Evolutionary conservation across 1,139 yeast genomes (phyloP).

Genomic region (Sugiyamaella castrensis): DNA sequence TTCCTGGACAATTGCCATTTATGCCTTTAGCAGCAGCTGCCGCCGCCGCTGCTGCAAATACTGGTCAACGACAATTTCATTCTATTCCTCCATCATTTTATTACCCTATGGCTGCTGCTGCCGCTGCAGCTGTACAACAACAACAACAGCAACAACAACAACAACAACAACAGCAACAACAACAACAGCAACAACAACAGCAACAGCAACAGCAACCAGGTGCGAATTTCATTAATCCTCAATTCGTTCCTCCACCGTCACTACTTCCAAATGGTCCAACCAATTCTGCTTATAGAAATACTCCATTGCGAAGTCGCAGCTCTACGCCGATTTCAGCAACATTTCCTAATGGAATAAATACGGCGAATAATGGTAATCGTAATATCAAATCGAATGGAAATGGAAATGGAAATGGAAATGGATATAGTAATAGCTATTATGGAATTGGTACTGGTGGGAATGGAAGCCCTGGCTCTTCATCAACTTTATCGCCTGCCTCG

Average conservation of each 20-base stretch:
- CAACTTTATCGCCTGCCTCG: conserved; percentile 3
- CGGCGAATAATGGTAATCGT: conserved; percentile 58
- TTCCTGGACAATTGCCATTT: too few relatives aligned
- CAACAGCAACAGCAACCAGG: conserved; percentile 45
- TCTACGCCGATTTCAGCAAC: too few relatives aligned
- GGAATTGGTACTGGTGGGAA: too few relatives aligned
- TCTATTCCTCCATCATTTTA: conserved; percentile 15
- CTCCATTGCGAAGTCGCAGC: too few relatives aligned
- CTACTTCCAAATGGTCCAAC: conserved; percentile 32
- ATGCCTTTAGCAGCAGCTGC: conserved; percentile 14
- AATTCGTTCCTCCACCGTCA: not conserved
- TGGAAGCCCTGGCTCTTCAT: too few relatives aligned
- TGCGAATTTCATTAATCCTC: not conserved
- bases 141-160: conserved; percentile 60
- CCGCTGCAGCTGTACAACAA: conserved; percentile 40
- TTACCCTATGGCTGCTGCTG: conserved; percentile 12
- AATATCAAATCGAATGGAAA: conserved; percentile 39
- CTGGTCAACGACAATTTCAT: conserved; percentile 16
- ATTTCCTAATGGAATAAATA: conserved; percentile 48
- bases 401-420: too few relatives aligned
- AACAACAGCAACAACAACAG: conserved; percentile 10
- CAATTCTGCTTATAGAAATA: too few relatives aligned
- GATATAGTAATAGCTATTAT: too few relatives aligned
- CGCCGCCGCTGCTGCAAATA: conserved; percentile 18
- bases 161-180: conserved; percentile 19